phyloP scores from a whole-genome alignment of 2,329 filamentous ascomycete genomes.

The Teratosphaeria nubilosa region DNA sequence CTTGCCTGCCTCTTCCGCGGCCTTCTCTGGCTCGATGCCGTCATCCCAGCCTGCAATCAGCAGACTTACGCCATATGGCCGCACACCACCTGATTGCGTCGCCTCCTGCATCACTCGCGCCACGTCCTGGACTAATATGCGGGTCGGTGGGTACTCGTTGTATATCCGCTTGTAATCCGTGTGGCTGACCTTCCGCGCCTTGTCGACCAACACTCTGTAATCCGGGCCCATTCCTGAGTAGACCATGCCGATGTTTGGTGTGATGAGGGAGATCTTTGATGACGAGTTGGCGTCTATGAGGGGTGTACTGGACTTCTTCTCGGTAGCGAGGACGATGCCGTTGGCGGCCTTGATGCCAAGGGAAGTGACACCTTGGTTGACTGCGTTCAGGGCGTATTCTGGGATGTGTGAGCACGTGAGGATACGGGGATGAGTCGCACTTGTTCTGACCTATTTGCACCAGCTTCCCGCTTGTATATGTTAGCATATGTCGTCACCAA shows the following conservation, averaged over 20 bases:
- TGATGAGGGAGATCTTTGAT: constrained; percentile 95
- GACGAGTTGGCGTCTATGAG: constrained; percentile 91
- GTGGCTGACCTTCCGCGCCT: constrained; percentile 95
- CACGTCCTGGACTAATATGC: constrained; percentile 98
- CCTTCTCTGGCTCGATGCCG: constrained; percentile 77
- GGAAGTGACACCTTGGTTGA: constrained; percentile 97
- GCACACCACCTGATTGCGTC: constrained; percentile 92
- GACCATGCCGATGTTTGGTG: constrained; percentile 98
- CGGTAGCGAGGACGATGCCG: constrained; percentile 94
- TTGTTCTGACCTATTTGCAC: constrained; percentile 75
- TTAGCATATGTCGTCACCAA: constrained; percentile 30
- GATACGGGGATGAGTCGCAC: constrained; percentile 5
- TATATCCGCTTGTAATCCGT: constrained; percentile 99
- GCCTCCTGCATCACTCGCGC: constrained; percentile 98
- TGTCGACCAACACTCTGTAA: constrained; percentile 94
- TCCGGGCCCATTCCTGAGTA: constrained; percentile 99
- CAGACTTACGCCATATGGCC: constrained; percentile 92
- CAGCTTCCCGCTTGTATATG: constrained; percentile 72
- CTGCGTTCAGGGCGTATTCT: constrained; percentile 99
- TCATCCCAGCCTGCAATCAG: constrained; percentile 97
- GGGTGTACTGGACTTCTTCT: constrained; percentile 98
- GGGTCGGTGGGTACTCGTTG: constrained; percentile 98
- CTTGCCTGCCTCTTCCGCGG: constrained; percentile 49
- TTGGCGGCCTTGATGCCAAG: constrained; percentile 99
- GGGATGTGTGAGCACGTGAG: constrained; percentile 4